Percentiles rank a stretch among this genome's conserved stretches.
These are phyloP conservation scores for Cystobasidium sp. DNA, from an alignment of 1,284 basidiomycete genomes.

Conservation along the genomic window DNA sequence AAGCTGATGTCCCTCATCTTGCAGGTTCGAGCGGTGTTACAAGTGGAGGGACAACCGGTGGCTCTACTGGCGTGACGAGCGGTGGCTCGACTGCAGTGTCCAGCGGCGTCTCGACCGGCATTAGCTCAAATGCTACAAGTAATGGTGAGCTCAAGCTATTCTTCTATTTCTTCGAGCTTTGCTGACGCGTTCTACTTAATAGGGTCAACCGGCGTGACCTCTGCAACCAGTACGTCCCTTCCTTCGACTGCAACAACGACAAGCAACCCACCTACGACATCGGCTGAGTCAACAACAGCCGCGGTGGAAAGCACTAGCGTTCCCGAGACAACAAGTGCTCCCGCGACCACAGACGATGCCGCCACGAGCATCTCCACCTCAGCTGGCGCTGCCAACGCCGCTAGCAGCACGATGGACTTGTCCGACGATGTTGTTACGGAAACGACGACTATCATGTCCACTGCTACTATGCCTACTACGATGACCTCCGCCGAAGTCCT, in stretches of 20 bases:
- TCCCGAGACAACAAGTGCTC: background rate
- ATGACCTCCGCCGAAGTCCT: slow-evolving; percentile 26
- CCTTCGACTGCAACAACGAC: slow-evolving; percentile 3
- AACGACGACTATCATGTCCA: slow-evolving; percentile 17
- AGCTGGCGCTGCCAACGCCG: background rate
- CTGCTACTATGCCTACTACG: slow-evolving; percentile 1
- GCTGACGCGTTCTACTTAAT: background rate
- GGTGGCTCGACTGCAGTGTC: background rate
- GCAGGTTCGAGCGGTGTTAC: background rate
- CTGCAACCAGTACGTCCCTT: slow-evolving; percentile 4
- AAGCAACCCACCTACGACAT: background rate
- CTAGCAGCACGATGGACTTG: background rate
- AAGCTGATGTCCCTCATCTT: background rate
- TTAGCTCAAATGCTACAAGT: background rate
- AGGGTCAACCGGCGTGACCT: slow-evolving; percentile 2
- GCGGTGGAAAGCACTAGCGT: background rate
- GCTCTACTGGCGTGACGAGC: background rate
- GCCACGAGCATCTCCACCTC: background rate
- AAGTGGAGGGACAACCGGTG: background rate
- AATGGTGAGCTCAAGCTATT: background rate
- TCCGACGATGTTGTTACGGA: background rate
- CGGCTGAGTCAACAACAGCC: background rate
- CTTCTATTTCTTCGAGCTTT: background rate
- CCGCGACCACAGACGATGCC: background rate
- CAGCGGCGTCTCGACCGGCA: background rate